phyloP scores from a whole-genome alignment of 306 rosid genomes.

The Vigna mungo region DNA sequence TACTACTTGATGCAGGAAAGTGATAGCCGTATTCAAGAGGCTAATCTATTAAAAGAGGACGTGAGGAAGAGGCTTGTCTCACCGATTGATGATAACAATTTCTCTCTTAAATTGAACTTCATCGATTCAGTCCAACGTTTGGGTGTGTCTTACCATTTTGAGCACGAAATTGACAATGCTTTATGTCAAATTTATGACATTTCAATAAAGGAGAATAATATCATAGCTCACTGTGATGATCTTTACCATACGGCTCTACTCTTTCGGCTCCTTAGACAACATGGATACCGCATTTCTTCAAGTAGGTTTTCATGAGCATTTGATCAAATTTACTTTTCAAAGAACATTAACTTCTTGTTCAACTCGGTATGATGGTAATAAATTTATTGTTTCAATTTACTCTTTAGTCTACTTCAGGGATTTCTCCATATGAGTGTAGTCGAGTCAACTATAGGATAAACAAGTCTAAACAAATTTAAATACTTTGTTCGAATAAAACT shows the following conservation, averaged over 20 bases:
- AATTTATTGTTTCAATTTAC: no score
- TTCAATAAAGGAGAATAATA: neutral
- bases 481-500: no score
- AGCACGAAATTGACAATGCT: neutral
- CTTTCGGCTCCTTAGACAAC: conserved; percentile 57
- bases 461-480: no score
- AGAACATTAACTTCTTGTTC: no score
- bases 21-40: neutral
- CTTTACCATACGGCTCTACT: conserved; percentile 45
- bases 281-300: no score
- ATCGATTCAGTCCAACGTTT: conserved; percentile 26
- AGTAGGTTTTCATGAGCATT: no score
- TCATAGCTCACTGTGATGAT: neutral
- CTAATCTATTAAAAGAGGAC: conserved; percentile 34
- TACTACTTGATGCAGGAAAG: neutral
- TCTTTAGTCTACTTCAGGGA: no score
- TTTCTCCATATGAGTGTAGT: no score
- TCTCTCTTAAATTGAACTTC: neutral
- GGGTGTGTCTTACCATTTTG: conserved; percentile 31
- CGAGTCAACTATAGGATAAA: no score
- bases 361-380: no score
- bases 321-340: no score
- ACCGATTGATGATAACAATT: neutral
- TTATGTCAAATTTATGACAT: conserved; percentile 10
- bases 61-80: conserved; percentile 34